phyloP scores from a whole-genome alignment of 2,329 filamentous ascomycete genomes.

The Penicillium psychrosexuale region DNA sequence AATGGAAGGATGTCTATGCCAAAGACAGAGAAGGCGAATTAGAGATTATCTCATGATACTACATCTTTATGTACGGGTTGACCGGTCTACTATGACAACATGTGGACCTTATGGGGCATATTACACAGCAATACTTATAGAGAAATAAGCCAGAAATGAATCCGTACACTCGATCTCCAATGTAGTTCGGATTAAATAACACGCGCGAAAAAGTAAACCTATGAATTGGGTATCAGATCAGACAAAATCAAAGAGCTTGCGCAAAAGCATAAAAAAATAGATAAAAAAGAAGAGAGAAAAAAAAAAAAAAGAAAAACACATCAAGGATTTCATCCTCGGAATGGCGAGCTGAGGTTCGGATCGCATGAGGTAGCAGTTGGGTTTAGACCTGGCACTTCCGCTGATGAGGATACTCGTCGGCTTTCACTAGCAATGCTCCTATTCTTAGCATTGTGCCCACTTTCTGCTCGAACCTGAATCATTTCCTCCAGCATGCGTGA shows the following conservation, averaged over 20 bases:
- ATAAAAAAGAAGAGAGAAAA: conserved; percentile 15
- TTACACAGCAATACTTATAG: neutral
- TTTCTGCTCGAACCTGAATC: conserved; percentile 84
- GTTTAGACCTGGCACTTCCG: conserved; percentile 26
- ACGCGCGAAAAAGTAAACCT: conserved; percentile 13
- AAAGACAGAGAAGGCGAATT: conserved; percentile 44
- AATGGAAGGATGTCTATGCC: conserved; percentile 48
- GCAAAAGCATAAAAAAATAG: conserved; percentile 10
- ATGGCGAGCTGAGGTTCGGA: conserved; percentile 9
- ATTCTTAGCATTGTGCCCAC: conserved; percentile 68
- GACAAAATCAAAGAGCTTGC: conserved; percentile 12
- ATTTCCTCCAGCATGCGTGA: conserved; percentile 92
- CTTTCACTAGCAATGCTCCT: conserved; percentile 51
- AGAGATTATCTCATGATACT: conserved; percentile 40
- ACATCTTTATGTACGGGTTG: neutral
- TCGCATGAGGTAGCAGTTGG: conserved; percentile 24
- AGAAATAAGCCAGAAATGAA: neutral
- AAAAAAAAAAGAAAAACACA: conserved; percentile 14
- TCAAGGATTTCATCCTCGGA: conserved; percentile 6
- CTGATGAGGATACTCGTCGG: conserved; percentile 31
- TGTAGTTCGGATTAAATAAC: conserved; percentile 11
- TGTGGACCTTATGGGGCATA: neutral
- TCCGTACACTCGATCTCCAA: neutral
- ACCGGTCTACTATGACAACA: neutral
- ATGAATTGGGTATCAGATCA: conserved; percentile 28